Evolutionary conservation across 2,329 filamentous ascomycete species (phyloP).

Genomic region (Epichloe festucae): DNA sequence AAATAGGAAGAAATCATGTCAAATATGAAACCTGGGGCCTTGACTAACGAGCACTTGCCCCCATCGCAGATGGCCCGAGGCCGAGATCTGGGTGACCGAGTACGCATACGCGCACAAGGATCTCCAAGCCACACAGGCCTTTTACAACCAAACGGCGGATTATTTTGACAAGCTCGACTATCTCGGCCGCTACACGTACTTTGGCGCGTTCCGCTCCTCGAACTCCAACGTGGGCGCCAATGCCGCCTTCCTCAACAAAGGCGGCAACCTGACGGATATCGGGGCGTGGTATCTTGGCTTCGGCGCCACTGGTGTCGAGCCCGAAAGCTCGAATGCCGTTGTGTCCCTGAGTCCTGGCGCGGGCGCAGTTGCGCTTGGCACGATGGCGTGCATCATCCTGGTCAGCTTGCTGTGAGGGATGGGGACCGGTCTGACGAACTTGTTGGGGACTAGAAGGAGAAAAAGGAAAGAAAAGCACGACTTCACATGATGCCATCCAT

Average conservation of each 20-base stretch:
- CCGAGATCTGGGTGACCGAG: conserved; percentile 66
- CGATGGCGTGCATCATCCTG: conserved; percentile 3
- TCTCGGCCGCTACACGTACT: conserved; percentile 60
- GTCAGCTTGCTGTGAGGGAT: conserved; percentile 1
- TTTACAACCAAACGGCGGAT: conserved; percentile 53
- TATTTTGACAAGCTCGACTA: conserved; percentile 48
- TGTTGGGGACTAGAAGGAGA: too few species aligned
- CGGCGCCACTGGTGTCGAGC: conserved; percentile 30
- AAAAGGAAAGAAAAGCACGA: too few species aligned
- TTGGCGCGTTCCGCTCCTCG: conserved; percentile 57
- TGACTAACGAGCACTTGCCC: not conserved
- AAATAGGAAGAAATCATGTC: not conserved
- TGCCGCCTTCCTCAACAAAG: conserved; percentile 53
- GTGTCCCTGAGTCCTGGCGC: not conserved
- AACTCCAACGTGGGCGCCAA: conserved; percentile 65
- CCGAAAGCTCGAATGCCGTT: conserved; percentile 13
- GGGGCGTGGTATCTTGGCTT: conserved; percentile 65
- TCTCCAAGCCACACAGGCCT: conserved; percentile 44
- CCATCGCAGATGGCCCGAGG: conserved; percentile 41
- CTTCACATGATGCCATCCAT: too few species aligned
- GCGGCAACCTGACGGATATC: conserved; percentile 60
- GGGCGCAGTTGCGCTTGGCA: not conserved
- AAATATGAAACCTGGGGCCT: too few species aligned
- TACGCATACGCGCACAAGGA: conserved; percentile 50
- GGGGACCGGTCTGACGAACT: too few species aligned